Evolutionary conservation across 192 early-diverging fungal species (phyloP).

Genomic region (Coemansia asiatica): DNA sequence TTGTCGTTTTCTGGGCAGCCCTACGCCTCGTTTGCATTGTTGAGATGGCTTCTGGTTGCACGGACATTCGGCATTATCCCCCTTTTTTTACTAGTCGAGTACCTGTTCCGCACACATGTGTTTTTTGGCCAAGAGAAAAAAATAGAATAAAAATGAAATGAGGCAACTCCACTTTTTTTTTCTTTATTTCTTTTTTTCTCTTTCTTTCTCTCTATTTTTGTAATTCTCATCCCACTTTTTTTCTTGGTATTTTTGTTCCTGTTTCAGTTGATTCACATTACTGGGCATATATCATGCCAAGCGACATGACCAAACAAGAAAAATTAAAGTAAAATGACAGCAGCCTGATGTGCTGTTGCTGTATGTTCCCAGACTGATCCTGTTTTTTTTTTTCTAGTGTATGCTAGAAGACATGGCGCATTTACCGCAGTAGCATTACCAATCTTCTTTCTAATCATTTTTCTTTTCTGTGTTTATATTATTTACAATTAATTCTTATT

Average conservation of each 20-base stretch:
- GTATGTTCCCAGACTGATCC: not conserved
- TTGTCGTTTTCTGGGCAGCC: not conserved
- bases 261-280: not conserved
- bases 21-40: not conserved
- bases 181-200: not conserved
- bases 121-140: not conserved
- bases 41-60: not conserved
- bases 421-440: too few species aligned
- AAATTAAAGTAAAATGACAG: too few species aligned
- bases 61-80: not conserved
- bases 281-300: too few species aligned
- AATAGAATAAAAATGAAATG: not conserved
- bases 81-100: too few species aligned
- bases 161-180: not conserved
- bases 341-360: too few species aligned
- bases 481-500: too few species aligned
- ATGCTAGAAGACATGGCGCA: too few species aligned
- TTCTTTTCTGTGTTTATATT: not conserved
- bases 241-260: slow-evolving; percentile 1
- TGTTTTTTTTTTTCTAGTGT: not conserved
- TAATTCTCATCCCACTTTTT: not conserved
- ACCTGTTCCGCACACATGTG: not conserved
- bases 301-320: too few species aligned
- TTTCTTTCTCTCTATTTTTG: slow-evolving; percentile 4
- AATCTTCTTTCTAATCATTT: not conserved